Conservation (phyloP, 202 grass and related monocot genomes). For the Elaeis oleifera region DNA sequence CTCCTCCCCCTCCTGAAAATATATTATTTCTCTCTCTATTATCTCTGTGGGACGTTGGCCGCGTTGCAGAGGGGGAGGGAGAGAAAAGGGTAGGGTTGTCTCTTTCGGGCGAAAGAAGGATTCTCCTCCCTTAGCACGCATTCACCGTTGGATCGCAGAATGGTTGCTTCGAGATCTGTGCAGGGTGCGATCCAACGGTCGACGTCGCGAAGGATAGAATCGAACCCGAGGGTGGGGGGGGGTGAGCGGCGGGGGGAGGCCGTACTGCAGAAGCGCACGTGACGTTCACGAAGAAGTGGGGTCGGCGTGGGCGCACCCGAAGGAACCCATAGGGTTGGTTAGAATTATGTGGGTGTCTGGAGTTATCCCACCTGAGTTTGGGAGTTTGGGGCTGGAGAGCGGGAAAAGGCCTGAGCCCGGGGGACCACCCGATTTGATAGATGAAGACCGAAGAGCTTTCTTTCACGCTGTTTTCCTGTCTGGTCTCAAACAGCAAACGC, state of each 20-base stretch:
- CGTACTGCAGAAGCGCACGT: constrained; percentile 20
- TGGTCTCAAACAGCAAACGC: no score
- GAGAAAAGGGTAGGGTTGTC: not conserved
- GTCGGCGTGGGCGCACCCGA: not conserved
- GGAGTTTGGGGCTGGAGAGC: no score
- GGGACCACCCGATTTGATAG: no score
- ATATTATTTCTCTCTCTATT: not conserved
- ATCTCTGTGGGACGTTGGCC: not conserved
- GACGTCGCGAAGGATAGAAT: no score
- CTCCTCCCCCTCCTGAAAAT: constrained; percentile 14
- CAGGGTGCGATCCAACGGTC: not conserved
- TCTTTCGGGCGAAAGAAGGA: constrained; percentile 7
- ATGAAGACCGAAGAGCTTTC: no score
- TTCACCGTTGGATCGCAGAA: not conserved
- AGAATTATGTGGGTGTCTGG: no score
- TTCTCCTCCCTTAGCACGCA: not conserved
- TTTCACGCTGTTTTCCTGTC: no score
- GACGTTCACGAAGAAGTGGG: constrained; percentile 14
- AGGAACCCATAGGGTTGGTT: no score
- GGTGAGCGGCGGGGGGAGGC: constrained; percentile 10
- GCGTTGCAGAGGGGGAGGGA: not conserved
- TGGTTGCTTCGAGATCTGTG: not conserved
- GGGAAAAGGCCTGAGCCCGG: no score
- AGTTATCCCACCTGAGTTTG: no score
- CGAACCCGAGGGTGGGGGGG: not conserved